phyloP scores from a whole-genome alignment of 1,284 basidiomycete species.

The Moesziomyces sp. region DNA sequence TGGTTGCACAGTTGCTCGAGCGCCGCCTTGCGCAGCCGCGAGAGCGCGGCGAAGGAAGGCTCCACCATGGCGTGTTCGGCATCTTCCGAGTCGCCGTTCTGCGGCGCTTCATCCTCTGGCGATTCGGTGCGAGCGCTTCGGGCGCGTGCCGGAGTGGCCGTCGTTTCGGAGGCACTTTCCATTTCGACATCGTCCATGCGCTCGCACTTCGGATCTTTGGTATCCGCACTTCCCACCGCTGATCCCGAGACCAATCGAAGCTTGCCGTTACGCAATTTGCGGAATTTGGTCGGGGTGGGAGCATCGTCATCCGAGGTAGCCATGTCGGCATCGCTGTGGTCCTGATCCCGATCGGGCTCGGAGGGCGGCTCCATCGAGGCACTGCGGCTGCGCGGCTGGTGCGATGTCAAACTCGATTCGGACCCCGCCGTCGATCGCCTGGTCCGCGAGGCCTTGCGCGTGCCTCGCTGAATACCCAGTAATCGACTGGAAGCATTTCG shows the following conservation, averaged over 20 bases:
- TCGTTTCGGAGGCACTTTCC: constrained; percentile 20
- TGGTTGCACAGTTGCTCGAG: constrained; percentile 44
- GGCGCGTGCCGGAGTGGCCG: neutral
- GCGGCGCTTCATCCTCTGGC: constrained; percentile 12
- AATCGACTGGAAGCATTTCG: neutral
- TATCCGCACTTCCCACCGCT: neutral
- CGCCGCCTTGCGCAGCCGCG: constrained; percentile 45
- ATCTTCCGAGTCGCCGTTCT: constrained; percentile 13
- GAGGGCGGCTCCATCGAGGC: constrained; percentile 8
- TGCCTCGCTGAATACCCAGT: neutral
- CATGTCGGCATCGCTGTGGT: constrained; percentile 14
- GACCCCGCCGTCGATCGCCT: constrained; percentile 20
- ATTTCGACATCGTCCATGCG: constrained; percentile 38
- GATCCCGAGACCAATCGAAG: constrained; percentile 35
- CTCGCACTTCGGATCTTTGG: neutral
- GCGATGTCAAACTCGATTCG: constrained; percentile 14
- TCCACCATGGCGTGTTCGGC: constrained; percentile 35
- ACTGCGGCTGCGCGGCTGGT: constrained; percentile 27
- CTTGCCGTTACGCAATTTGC: constrained; percentile 59
- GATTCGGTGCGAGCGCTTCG: constrained; percentile 9
- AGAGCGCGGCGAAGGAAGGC: constrained; percentile 31
- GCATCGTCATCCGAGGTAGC: constrained; percentile 26
- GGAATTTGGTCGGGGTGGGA: constrained; percentile 56
- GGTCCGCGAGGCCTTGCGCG: constrained; percentile 8
- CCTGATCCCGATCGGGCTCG: neutral